Evolutionary conservation across 768 basidiomycete species (phyloP).

Genomic region (Lyophyllum decastes): DNA sequence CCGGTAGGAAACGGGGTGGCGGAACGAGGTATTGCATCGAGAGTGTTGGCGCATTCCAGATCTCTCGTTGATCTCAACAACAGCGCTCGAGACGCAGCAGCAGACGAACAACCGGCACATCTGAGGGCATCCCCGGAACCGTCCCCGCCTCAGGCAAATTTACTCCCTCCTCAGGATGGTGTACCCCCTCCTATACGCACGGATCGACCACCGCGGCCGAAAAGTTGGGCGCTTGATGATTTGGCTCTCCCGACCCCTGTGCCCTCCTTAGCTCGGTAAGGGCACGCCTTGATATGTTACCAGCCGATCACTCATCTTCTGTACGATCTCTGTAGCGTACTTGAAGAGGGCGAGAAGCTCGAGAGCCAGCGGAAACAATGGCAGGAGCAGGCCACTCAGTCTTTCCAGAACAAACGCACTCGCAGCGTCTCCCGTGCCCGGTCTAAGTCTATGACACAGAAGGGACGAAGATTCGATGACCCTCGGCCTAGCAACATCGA

Average conservation of each 20-base stretch:
- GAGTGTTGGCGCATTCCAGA: slow-evolving; percentile 50
- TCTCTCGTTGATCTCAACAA: slow-evolving; percentile 39
- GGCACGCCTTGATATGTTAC: slow-evolving; percentile 4
- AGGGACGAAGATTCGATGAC: slow-evolving; percentile 29
- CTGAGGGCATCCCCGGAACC: background rate
- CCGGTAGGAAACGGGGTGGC: slow-evolving; percentile 2
- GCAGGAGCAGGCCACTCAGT: slow-evolving; percentile 62
- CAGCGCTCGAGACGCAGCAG: background rate
- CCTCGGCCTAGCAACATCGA: slow-evolving; percentile 44
- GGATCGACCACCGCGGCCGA: slow-evolving; percentile 41
- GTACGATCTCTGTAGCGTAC: slow-evolving; percentile 49
- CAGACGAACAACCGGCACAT: background rate
- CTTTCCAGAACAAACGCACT: slow-evolving; percentile 65
- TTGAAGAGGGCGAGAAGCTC: slow-evolving; percentile 63
- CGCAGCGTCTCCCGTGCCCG: slow-evolving; percentile 66
- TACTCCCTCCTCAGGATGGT: background rate
- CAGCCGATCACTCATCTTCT: background rate
- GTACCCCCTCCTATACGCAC: background rate
- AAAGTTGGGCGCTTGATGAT: slow-evolving; percentile 63
- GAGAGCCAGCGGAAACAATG: slow-evolving; percentile 66
- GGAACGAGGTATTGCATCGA: slow-evolving; percentile 38
- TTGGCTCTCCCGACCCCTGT: slow-evolving; percentile 58
- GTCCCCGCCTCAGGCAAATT: background rate
- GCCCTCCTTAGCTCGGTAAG: slow-evolving; percentile 57
- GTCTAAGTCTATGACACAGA: slow-evolving; percentile 53